phyloP scores from a whole-genome alignment of 2,329 filamentous ascomycete genomes.

The Fusarium nurragi region DNA sequence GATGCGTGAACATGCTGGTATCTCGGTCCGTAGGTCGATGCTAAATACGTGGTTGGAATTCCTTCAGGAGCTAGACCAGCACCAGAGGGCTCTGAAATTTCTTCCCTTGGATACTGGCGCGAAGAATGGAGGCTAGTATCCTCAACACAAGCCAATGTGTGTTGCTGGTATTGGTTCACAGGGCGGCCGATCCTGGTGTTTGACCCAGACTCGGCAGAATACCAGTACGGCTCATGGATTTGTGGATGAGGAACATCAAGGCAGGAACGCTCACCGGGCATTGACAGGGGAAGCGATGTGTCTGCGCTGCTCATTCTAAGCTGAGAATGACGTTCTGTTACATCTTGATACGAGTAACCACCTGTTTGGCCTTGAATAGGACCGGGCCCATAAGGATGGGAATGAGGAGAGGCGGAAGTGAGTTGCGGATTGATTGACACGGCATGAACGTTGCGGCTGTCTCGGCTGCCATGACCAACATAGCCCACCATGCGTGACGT shows the following conservation, averaged over 20 bases:
- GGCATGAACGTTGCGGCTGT: neutral
- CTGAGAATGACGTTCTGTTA: neutral
- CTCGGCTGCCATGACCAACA: neutral
- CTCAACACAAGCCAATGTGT: slow-evolving; percentile 6
- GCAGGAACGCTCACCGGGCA: neutral
- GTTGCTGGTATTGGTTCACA: slow-evolving; percentile 14
- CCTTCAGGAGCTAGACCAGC: neutral
- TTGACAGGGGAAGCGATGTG: neutral
- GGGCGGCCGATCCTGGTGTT: slow-evolving; percentile 22
- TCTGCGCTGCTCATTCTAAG: neutral
- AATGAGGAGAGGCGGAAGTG: neutral
- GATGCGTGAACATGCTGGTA: slow-evolving; percentile 2
- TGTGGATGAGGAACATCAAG: slow-evolving; percentile 3
- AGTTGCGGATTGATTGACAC: neutral
- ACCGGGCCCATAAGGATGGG: neutral
- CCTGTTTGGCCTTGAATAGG: slow-evolving; percentile 1
- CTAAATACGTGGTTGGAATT: neutral
- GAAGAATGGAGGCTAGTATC: neutral
- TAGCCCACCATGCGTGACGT: neutral
- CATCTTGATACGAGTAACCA: slow-evolving; percentile 3
- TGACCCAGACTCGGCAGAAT: slow-evolving; percentile 12
- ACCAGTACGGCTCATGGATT: slow-evolving; percentile 21
- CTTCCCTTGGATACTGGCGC: slow-evolving; percentile 3
- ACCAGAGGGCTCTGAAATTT: neutral
- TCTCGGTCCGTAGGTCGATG: neutral